Evolutionary conservation across 202 grass and related monocot genomes (phyloP).

Genomic region (Setaria italica): DNA sequence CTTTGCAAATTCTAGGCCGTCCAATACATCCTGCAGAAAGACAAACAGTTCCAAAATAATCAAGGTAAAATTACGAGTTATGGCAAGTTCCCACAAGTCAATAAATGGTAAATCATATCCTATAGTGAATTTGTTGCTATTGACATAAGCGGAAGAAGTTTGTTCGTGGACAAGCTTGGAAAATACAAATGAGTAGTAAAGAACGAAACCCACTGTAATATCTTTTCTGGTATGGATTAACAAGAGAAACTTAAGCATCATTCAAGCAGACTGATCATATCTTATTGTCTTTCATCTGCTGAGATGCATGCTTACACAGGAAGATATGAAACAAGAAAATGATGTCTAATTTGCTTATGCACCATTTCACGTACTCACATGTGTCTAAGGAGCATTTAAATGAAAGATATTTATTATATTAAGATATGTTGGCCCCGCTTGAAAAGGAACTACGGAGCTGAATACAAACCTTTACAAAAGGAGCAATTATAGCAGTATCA

Average conservation of each 20-base stretch:
- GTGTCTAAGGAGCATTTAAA: background rate
- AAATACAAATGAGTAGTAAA: background rate
- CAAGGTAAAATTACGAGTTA: slow-evolving; percentile 19
- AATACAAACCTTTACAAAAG: slow-evolving; percentile 76
- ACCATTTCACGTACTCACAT: background rate
- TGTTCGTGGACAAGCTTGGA: background rate
- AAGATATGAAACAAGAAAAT: background rate
- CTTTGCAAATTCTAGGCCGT: slow-evolving; percentile 92
- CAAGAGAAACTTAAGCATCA: background rate
- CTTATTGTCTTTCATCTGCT: background rate
- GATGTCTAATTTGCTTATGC: background rate
- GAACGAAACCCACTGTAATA: background rate
- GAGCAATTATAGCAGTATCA: slow-evolving; percentile 50
- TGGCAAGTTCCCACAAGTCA: background rate
- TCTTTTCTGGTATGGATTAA: background rate
- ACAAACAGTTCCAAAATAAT: slow-evolving; percentile 15
- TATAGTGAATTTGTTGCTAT: background rate
- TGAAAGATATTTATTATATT: background rate
- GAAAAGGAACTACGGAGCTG: background rate
- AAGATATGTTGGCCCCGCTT: background rate
- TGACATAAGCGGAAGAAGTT: background rate
- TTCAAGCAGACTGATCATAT: background rate
- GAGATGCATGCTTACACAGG: background rate
- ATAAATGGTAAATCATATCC: slow-evolving; percentile 1
- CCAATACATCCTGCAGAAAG: slow-evolving; percentile 68